Conservation (phyloP, 2,329 filamentous ascomycete genomes). For the Cladophialophora yegresii region DNA sequence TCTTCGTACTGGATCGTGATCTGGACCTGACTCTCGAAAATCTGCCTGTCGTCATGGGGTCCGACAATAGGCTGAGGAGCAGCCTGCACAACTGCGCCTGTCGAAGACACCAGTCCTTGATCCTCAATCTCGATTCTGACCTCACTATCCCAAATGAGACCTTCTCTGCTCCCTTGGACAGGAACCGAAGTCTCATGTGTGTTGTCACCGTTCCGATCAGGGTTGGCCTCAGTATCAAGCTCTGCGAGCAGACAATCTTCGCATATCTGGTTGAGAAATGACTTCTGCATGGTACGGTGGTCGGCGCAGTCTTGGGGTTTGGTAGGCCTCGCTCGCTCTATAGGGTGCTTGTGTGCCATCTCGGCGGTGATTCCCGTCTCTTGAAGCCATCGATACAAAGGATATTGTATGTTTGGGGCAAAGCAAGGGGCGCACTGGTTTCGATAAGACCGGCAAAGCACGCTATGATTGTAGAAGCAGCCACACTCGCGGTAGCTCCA, state of each 20-base stretch:
- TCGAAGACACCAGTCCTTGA: constrained; percentile 1
- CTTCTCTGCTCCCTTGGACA: constrained; percentile 13
- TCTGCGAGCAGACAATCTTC: constrained; percentile 34
- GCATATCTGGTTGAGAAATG: constrained; percentile 36
- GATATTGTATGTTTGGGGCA: constrained; percentile 18
- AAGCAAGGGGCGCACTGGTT: constrained; percentile 14
- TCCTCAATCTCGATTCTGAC: constrained; percentile 33
- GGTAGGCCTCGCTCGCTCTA: constrained; percentile 6
- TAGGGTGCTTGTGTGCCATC: not conserved
- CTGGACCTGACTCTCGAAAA: constrained; percentile 32
- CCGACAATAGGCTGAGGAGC: not conserved
- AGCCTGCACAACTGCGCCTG: not conserved
- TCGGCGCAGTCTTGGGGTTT: constrained; percentile 27
- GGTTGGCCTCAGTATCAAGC: not conserved
- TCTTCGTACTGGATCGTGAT: constrained; percentile 25
- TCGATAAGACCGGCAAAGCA: constrained; percentile 24
- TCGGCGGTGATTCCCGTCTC: constrained; percentile 8
- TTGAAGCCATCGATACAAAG: constrained; percentile 18
- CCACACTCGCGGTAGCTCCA: constrained; percentile 36
- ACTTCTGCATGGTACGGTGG: constrained; percentile 25
- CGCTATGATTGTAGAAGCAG: constrained; percentile 30
- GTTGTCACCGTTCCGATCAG: not conserved
- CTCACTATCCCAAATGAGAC: constrained; percentile 35
- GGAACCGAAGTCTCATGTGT: not conserved
- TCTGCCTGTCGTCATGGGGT: constrained; percentile 14